Percentiles rank a stretch among this genome's conserved stretches.
phyloP scores from a whole-genome alignment of 345 rosid species.

The Eucalyptus grandis region DNA sequence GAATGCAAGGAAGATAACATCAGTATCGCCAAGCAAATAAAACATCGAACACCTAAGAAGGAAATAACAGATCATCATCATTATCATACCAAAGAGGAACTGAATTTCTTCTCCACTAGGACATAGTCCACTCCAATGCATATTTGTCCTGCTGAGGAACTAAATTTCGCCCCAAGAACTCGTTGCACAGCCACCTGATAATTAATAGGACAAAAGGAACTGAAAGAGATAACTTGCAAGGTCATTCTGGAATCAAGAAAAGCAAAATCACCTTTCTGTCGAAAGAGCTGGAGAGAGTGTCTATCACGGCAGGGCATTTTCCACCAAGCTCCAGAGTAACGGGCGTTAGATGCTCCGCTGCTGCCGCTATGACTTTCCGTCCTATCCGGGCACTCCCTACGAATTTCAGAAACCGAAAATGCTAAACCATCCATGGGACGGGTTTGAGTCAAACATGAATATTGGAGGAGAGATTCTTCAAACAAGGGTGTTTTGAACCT shows the following conservation, averaged over 20 bases:
- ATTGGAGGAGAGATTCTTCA: not conserved
- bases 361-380: slow-evolving; percentile 67
- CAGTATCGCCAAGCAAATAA: not conserved
- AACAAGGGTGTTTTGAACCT: slow-evolving; percentile 12
- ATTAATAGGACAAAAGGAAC: not conserved
- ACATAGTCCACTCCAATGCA: slow-evolving; percentile 70
- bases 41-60: not conserved
- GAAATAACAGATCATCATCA: not conserved
- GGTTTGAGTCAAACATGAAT: not conserved
- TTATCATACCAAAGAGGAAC: slow-evolving; percentile 40
- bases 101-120: slow-evolving; percentile 44
- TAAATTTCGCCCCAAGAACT: slow-evolving; percentile 53
- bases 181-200: slow-evolving; percentile 54
- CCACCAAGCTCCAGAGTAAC: slow-evolving; percentile 77
- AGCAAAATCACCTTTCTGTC: slow-evolving; percentile 25
- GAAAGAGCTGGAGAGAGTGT: slow-evolving; percentile 40
- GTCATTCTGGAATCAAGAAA: not conserved
- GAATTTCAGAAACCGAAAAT: not conserved
- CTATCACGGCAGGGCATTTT: slow-evolving; percentile 73
- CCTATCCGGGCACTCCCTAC: slow-evolving; percentile 59
- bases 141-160: slow-evolving; percentile 71
- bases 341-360: slow-evolving; percentile 66
- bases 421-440: not conserved
- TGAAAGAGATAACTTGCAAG: not conserved
- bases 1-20: not conserved